Evolutionary conservation across 345 rosid genomes (phyloP).

Genomic region (Dipteronia dyeriana): DNA sequence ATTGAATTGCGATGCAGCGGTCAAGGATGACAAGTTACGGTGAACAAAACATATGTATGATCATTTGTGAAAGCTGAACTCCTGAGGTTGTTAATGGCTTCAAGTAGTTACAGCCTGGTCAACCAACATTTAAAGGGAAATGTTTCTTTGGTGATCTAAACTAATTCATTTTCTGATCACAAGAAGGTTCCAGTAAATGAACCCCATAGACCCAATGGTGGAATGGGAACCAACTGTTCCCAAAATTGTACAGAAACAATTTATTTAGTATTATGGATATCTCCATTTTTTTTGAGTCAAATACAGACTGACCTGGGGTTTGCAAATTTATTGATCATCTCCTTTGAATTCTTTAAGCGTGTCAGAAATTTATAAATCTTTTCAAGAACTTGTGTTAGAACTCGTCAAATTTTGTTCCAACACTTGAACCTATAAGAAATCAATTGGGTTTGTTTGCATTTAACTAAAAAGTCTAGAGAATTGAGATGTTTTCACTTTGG

Average conservation of each 20-base stretch:
- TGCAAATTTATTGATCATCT: no score
- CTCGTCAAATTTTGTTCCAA: not conserved
- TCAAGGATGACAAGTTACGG: not conserved
- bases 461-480: no score
- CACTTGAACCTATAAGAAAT: not conserved
- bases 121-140: not conserved
- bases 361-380: no score
- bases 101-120: constrained; percentile 3
- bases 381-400: no score
- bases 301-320: not conserved
- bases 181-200: not conserved
- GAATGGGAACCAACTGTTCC: not conserved
- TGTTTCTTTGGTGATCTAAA: not conserved
- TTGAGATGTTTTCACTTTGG: no score
- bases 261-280: not conserved
- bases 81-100: constrained; percentile 4
- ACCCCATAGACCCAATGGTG: not conserved
- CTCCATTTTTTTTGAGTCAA: not conserved
- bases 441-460: no score
- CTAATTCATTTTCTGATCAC: not conserved
- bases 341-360: no score
- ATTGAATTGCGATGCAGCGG: not conserved
- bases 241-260: not conserved
- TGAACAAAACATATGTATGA: not conserved
- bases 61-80: constrained; percentile 14